Conservation (phyloP, 768 basidiomycete species). For the Mycena floridula region DNA sequence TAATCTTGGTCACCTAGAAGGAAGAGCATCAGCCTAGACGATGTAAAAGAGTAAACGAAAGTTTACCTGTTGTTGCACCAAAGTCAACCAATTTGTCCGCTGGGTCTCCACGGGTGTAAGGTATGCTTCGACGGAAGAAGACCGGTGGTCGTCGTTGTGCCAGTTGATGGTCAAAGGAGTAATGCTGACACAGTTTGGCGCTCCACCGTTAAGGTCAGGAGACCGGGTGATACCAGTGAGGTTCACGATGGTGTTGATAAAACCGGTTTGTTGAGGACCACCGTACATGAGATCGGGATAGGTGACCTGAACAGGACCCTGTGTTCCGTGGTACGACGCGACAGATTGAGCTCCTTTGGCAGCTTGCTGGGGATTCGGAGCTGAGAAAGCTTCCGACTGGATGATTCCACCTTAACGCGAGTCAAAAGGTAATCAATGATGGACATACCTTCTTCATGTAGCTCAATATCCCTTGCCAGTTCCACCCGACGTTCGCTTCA, state of each 20-base stretch:
- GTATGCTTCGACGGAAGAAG: conserved; percentile 50
- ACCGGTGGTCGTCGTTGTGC: conserved; percentile 44
- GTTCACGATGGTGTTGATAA: conserved; percentile 38
- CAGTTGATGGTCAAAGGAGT: conserved; percentile 45
- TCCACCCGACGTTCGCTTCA: conserved; percentile 39
- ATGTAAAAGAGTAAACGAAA: no score
- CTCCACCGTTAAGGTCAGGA: conserved; percentile 49
- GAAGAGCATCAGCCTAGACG: no score
- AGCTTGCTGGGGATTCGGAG: conserved; percentile 37
- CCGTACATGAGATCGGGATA: conserved; percentile 50
- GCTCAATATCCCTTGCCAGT: conserved; percentile 35
- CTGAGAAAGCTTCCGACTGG: conserved; percentile 41
- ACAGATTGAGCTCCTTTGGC: conserved; percentile 42
- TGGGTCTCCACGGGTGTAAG: conserved; percentile 43
- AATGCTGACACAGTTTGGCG: conserved; percentile 49
- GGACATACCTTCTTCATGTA: conserved; percentile 42
- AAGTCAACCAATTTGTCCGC: conserved; percentile 43
- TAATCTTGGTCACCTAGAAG: conserved; percentile 38
- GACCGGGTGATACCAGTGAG: conserved; percentile 42
- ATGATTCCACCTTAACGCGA: background rate
- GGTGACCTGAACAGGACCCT: conserved; percentile 50
- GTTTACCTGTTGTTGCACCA: conserved; percentile 33
- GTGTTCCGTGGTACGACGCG: conserved; percentile 41
- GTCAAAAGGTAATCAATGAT: no score
- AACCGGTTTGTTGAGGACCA: conserved; percentile 46